phyloP scores from a whole-genome alignment of 257 asterid genomes.

The Nicotiana undulata region DNA sequence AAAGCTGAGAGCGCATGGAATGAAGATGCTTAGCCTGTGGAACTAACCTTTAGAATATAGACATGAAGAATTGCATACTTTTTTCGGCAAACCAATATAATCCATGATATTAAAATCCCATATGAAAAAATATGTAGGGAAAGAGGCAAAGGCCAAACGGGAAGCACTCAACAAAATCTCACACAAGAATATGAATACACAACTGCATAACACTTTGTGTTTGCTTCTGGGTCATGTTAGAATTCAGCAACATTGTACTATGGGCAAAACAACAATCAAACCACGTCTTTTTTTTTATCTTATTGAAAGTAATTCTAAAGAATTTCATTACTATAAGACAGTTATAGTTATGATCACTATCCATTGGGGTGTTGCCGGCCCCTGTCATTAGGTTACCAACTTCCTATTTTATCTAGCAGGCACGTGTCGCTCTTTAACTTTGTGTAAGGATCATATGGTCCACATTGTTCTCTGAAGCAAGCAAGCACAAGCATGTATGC shows the following conservation, averaged over 20 bases:
- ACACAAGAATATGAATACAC: neutral
- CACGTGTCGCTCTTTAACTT: no score
- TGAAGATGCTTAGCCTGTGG: neutral
- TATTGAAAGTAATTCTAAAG: no score
- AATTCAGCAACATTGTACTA: neutral
- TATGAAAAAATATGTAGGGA: neutral
- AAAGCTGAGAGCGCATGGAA: slow-evolving; percentile 2
- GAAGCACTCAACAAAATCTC: neutral
- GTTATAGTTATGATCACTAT: no score
- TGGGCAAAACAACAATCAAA: neutral
- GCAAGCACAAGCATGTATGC: no score
- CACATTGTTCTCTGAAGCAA: no score
- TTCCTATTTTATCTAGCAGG: no score
- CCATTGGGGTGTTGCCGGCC: no score
- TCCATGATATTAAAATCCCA: neutral
- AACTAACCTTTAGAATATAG: neutral
- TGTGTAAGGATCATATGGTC: no score
- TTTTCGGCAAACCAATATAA: neutral
- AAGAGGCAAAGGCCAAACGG: neutral
- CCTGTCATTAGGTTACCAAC: no score
- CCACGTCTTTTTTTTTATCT: no score
- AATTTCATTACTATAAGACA: no score
- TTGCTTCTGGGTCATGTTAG: slow-evolving; percentile 1
- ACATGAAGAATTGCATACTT: neutral
- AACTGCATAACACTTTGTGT: slow-evolving; percentile 1